phyloP scores from a whole-genome alignment of 2,329 filamentous ascomycete genomes.

The Tolypocladium album region DNA sequence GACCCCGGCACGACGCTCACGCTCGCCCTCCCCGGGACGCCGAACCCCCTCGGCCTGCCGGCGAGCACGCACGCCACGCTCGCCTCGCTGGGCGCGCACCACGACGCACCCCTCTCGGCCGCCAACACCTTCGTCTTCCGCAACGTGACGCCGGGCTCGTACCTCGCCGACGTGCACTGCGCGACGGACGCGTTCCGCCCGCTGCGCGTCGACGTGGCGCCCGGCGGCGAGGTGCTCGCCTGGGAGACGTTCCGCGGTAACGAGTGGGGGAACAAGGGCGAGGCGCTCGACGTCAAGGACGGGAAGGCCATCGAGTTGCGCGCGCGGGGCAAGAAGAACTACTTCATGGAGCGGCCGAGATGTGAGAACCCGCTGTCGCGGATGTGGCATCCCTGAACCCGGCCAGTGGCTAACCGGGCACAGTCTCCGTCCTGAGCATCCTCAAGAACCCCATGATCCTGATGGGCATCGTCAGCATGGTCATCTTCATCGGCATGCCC shows the following conservation, averaged over 20 bases:
- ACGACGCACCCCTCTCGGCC: constrained; percentile 52
- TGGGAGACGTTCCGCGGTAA: constrained; percentile 87
- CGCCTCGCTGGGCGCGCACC: constrained; percentile 24
- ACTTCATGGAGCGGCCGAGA: constrained; percentile 63
- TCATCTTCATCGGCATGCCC: constrained; percentile 82
- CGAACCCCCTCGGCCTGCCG: constrained; percentile 45
- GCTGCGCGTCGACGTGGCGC: constrained; percentile 63
- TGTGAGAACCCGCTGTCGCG: constrained; percentile 44
- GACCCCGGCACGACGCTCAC: constrained; percentile 24
- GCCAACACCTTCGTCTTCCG: constrained; percentile 66
- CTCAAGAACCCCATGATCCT: constrained; percentile 96
- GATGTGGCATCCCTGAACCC: neutral
- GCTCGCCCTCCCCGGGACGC: constrained; percentile 34
- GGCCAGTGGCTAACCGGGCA: neutral
- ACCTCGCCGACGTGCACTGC: constrained; percentile 73
- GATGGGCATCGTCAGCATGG: constrained; percentile 74
- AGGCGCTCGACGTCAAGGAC: constrained; percentile 35
- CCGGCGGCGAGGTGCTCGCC: constrained; percentile 40
- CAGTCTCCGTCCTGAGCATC: constrained; percentile 70
- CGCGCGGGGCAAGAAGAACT: constrained; percentile 55
- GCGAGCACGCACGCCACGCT: constrained; percentile 57
- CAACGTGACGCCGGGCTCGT: constrained; percentile 61
- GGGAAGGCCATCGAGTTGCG: constrained; percentile 48
- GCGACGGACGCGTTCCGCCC: constrained; percentile 66
- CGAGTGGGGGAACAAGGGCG: constrained; percentile 80